phyloP scores from a whole-genome alignment of 2,329 filamentous ascomycete species.

The Sclerotinia sclerotiorum region DNA sequence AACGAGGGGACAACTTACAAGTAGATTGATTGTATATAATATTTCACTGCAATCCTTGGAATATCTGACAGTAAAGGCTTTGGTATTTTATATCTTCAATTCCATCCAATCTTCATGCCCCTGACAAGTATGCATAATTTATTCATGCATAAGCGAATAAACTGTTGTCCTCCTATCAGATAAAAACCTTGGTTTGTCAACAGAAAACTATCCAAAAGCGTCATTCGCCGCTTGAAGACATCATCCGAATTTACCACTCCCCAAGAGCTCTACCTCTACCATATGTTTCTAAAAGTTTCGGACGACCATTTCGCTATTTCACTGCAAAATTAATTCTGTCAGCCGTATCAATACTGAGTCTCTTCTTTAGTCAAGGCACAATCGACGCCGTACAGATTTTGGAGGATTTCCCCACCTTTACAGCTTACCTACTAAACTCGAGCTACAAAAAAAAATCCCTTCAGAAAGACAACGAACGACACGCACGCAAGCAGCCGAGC shows the following conservation, averaged over 20 bases:
- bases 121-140: constrained; percentile 16
- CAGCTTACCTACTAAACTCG: constrained; percentile 7
- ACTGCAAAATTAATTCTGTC: constrained; percentile 4
- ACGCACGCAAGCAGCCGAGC: constrained; percentile 18
- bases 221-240: constrained; percentile 12
- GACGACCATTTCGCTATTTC: neutral
- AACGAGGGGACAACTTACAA: neutral
- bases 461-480: constrained; percentile 15
- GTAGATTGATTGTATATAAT: neutral
- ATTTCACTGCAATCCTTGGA: neutral
- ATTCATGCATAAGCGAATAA: constrained; percentile 19
- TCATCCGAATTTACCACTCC: constrained; percentile 12
- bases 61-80: neutral
- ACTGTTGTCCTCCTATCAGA: constrained; percentile 3
- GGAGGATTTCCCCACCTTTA: constrained; percentile 22
- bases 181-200: neutral
- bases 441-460: constrained; percentile 22
- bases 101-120: neutral
- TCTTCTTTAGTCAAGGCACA: neutral
- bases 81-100: neutral
- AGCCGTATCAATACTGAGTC: neutral
- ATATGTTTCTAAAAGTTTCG: neutral
- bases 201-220: constrained; percentile 6
- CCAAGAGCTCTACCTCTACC: constrained; percentile 1
- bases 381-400: neutral